Evolutionary conservation across 2,329 filamentous ascomycete genomes (phyloP), one percentile per base, ranked within the genome.

Genomic region (Sporothrix luriei): DNA sequence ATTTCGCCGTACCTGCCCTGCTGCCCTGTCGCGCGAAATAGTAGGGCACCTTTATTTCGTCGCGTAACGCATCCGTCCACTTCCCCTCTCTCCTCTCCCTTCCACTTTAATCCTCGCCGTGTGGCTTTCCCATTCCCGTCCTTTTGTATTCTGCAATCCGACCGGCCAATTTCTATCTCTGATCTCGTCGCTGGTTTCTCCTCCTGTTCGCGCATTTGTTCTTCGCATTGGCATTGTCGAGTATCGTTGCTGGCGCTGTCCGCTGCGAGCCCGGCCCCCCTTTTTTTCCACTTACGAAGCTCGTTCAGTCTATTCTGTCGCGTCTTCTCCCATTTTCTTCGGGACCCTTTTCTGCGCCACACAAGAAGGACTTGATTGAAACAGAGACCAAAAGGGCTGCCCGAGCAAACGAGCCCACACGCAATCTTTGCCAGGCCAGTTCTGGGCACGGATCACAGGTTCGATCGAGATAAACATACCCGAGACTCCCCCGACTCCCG

Each of bases 1-100:
- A 21, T 46, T 59, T 51, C 43, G 38, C 46, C 24, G 68, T 24
- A 49, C 54, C 54, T 66, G 52, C 52, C 52, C 46, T 69, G 64
- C 54, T 66, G 52, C 52, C 52, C 46, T 66, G 69, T 70, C 69
- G 69, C 69, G 69, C 62, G 33, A 70, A 57, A 68, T 57, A 46
- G 21, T 9, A 40, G 65, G 13, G 46, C 57, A 46, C 57, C 38
- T 61, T 70, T 38, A 26, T 62, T 66, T 26, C 43, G 70, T 71
- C 70, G 70, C 70, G 70, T 69, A 59, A 65, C 61, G 16, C 43
- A 48, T 38, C 21, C 49, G 38, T 62, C 57, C 51, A 38, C 40
- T 57, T 59, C 65, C 65, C 57, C 70, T 68, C 67, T 69, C 66
- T 66, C 54, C 54, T 66, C 48, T 62, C 24, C 38, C 57, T 70